Conservation (phyloP, 164 flowering plant species). For the Umbellularia californica region DNA sequence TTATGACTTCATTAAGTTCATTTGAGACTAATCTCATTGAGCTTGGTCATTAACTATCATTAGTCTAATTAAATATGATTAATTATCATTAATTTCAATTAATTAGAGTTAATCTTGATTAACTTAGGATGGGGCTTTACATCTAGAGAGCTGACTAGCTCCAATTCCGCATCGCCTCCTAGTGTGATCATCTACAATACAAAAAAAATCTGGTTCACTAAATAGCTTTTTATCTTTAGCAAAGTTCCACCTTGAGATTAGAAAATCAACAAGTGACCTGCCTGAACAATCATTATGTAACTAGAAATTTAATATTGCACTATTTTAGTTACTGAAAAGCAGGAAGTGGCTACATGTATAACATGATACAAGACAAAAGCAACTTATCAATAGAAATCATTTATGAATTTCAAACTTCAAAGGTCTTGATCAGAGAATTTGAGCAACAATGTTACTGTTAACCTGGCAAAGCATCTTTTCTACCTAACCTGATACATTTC, state of each 20-base stretch:
- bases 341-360: background rate
- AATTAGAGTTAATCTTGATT: too few relatives aligned
- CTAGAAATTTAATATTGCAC: background rate
- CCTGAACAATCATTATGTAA: background rate
- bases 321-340: background rate
- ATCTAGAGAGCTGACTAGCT: conserved; percentile 94
- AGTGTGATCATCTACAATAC: conserved; percentile 91
- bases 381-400: background rate
- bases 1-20: too few relatives aligned
- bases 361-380: background rate
- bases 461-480: background rate
- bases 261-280: background rate
- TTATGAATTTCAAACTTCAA: background rate
- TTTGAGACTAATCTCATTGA: too few relatives aligned
- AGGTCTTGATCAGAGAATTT: background rate
- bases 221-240: background rate
- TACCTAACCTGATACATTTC: conserved; percentile 92
- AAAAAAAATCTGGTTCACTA: background rate
- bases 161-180: conserved; percentile 99
- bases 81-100: too few relatives aligned
- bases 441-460: background rate
- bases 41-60: too few relatives aligned
- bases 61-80: too few relatives aligned
- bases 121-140: too few relatives aligned
- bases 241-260: background rate